Percentiles rank a stretch among this genome's conserved stretches.
Conservation (phyloP, 108 stramenopile genomes). For the Nannochloropsis gaditana region DNA sequence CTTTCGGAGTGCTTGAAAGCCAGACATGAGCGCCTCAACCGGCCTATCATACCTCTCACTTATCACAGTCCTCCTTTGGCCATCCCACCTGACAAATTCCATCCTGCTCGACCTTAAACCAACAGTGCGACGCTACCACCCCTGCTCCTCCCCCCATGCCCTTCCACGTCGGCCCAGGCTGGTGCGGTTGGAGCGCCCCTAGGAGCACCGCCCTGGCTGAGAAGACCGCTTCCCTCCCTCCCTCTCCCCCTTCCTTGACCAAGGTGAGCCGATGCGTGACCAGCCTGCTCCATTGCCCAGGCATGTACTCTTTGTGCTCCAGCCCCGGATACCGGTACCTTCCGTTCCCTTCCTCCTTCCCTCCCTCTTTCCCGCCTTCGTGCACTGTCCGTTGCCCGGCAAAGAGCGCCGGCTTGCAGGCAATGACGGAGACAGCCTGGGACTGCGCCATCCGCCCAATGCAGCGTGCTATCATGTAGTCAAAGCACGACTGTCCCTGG, state of each 20-base stretch:
- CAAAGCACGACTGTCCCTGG: background rate
- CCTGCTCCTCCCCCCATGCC: background rate
- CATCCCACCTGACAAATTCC: background rate
- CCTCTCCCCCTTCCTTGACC: background rate
- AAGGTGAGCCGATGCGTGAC: background rate
- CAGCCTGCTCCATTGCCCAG: background rate
- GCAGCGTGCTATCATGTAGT: slow-evolving; percentile 16
- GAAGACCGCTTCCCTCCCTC: background rate
- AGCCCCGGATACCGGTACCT: background rate
- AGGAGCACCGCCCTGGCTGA: background rate
- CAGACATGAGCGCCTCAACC: no score
- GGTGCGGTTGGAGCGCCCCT: background rate
- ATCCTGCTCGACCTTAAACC: background rate
- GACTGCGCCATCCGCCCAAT: background rate
- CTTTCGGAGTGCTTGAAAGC: no score
- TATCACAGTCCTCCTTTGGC: no score
- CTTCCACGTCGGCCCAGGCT: background rate
- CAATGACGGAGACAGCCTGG: background rate
- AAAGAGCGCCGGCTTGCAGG: background rate
- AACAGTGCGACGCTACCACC: background rate
- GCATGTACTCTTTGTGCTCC: slow-evolving; percentile 17
- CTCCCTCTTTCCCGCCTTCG: background rate
- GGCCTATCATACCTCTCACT: no score
- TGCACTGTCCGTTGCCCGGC: background rate
- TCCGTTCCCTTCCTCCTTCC: background rate